A percentile compares a stretch with the other conserved stretches of the same genome.
Conservation (phyloP, 345 rosid species). For the Salix dunnii region DNA sequence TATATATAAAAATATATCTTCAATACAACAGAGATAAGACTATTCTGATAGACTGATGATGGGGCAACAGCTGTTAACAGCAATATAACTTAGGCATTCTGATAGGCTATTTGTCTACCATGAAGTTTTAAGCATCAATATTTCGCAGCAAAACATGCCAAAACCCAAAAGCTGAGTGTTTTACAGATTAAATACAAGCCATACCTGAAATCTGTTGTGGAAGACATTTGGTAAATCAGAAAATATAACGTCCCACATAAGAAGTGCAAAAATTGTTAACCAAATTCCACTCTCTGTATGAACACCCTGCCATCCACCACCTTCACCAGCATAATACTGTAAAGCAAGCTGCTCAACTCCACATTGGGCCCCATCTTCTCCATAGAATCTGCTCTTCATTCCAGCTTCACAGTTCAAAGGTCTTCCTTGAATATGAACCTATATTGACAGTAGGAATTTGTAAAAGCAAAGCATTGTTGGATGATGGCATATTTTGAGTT, state of each 20-base stretch:
- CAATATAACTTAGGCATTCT: not conserved
- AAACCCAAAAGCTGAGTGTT: not conserved
- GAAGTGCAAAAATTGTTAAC: slow-evolving; percentile 84
- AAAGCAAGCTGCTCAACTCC: slow-evolving; percentile 95
- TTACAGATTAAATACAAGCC: not conserved
- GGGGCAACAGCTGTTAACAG: not conserved
- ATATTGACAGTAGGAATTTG: slow-evolving; percentile 6
- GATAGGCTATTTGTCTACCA: not conserved
- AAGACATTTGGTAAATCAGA: slow-evolving; percentile 73
- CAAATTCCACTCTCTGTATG: slow-evolving; percentile 89
- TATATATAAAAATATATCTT: not conserved
- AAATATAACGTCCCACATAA: slow-evolving; percentile 88
- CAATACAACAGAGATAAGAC: not conserved
- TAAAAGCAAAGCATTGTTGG: slow-evolving; percentile 3
- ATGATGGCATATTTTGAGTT: not conserved
- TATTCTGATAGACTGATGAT: not conserved
- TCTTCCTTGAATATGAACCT: slow-evolving; percentile 82
- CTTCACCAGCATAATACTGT: slow-evolving; percentile 79
- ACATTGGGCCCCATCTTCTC: slow-evolving; percentile 83
- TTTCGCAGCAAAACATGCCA: not conserved
- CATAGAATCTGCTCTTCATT: slow-evolving; percentile 74
- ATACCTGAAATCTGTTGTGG: slow-evolving; percentile 77
- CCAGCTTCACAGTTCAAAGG: slow-evolving; percentile 81
- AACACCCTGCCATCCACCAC: slow-evolving; percentile 83
- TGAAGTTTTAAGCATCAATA: not conserved